Evolutionary conservation across 768 basidiomycete genomes (phyloP), one percentile per base, ranked within the genome.

Genomic region (Pulveroboletus sp.): DNA sequence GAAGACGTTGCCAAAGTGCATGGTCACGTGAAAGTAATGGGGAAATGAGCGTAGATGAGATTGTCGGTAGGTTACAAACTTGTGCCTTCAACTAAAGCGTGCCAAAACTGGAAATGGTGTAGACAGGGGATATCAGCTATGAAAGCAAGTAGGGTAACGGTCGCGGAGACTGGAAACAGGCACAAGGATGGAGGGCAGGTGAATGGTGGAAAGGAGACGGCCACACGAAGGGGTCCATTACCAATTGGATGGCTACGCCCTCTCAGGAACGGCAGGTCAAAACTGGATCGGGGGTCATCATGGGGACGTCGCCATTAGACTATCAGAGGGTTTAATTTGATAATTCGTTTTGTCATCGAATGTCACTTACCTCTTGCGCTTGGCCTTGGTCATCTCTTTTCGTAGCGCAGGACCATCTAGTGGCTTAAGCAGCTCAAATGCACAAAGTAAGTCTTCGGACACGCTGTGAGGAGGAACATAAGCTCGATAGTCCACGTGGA

Each of bases 341-440:
- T 23, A 19, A 8, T 29, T 11, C 10, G 52, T 26, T 31, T 19
- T 5, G 19, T 27, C 19, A 42, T 16, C 23, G 13, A 27, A 14
- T 3, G 2, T 22, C 23, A 20, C 59, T 55, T 53, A 89, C 92
- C 92, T 95, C 79, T 96, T 96, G 78, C 94, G 89, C 72, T 95
- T 96, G 44, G 91, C 91, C 72, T 96, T 96, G 35, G 91, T 94
- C 93, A 97, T 96, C 69, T 97, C 94, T 70, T 97, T 97, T 58
- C 93, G 87, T 58, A 97, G 72, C 24, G 93, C 94, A 22, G 93
- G 87, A 8, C 90, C 91, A 62, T 97, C 93, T 58, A 97, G 76
- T 16, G 94, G 94, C 69, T 98, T 98, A 51, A 99, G 81, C 45
- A 98, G 74, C 70, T 99, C 96, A 63, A 99, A 99, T 10, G 96